Base-by-base conservation (phyloP, 495 filamentous ascomycete species). In the Mycothermus thermophilus region DNA sequence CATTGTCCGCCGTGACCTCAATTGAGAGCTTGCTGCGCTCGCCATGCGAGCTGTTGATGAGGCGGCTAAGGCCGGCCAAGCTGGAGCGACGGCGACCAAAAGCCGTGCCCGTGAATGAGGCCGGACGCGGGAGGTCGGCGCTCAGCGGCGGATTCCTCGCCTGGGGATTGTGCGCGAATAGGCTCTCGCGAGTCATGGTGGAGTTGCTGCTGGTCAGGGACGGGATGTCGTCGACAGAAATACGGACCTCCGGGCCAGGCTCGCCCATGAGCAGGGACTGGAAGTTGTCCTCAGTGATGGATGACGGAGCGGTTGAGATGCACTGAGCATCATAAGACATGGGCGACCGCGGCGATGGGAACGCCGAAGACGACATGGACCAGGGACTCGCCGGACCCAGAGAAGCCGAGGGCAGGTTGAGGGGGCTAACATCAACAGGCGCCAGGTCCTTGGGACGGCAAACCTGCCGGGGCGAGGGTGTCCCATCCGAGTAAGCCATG, bases 171-270 rank as follows among this genome's bases (percentile, higher is more conserved):
- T 60, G 53, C 0, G 50, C 41, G n/a, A 60, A 59, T 9, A 54
- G 46, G 48, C 67, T 69, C 20, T 74, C 74, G 37, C 78, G 77
- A 3, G 83, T 83, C 74, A 77, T 81, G 10, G 83, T 87, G 1
- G 86, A 93, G 44, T 83, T 74, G 51, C 80, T 86, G 56, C 80
- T 87, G 12, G 79, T 86, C 19, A 93, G 57, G 20, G 85, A 93
- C 5, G 86, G 86, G 8, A 88, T 80, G 57, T 86, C 83, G 37
- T 93, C 85, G 15, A 84, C 69, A 5, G 86, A 93, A 13, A 77
- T 66, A 33, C 84, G 78, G 9, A 77, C 40, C 39, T 77, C 72
- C 10, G 72, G 72, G 5, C 72, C 69, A 20, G 73, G 72, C 34
- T 79, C 75, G 22, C 73, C 71, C 45, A 77, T 63, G 5, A 72